Evolutionary conservation across 495 filamentous ascomycete genomes (phyloP), one percentile per base, ranked within the genome.

Genomic region (Penicillium bovifimosum): DNA sequence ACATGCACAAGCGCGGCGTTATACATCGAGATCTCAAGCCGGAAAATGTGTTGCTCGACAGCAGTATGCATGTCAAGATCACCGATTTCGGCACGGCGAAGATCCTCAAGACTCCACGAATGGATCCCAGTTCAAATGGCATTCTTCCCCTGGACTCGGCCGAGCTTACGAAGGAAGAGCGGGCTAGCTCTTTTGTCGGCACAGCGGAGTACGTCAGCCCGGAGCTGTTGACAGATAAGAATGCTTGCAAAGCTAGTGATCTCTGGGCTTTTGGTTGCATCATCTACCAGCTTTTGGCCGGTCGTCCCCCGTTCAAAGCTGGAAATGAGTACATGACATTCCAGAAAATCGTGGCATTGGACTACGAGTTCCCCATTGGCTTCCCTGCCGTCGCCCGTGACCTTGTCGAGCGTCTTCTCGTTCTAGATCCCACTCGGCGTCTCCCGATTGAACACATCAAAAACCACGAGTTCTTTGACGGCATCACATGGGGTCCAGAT

Each of bases 241-340:
- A 90, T 56, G 93, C 92, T 9, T 96, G 95, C 74, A 99, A 97
- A 72, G 90, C 95, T 17, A 96, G 91, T 62, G 95, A 99, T 66
- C 70, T 99, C 29, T 99, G 95, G 95, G 95, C 95, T 3, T 96
- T 97, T 75, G 95, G 95, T n/a, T 99, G 95, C 69, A 99, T 99
- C 54, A 86, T 99, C 52, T 99, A 96, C 67, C 95, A 99, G 70
- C 79, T 99, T 28, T 73, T 99, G 32, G 87, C 87, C 26, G 95
- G 95, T 13, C 82, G 95, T 41, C 95, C 95, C 11, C 95, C 95
- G 0, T 99, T 99, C 76, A 99, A 99, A 67, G 95, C 86, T 2
- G 87, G 77, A n/a, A 96, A 96, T 58, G 95, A 99, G 68, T 99
- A 96, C 60, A 80, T 88, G 55, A 99, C 95, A 0, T 99, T 99